Base-by-base conservation (phyloP, 768 basidiomycete species). In the Tulasnella sp. region DNA sequence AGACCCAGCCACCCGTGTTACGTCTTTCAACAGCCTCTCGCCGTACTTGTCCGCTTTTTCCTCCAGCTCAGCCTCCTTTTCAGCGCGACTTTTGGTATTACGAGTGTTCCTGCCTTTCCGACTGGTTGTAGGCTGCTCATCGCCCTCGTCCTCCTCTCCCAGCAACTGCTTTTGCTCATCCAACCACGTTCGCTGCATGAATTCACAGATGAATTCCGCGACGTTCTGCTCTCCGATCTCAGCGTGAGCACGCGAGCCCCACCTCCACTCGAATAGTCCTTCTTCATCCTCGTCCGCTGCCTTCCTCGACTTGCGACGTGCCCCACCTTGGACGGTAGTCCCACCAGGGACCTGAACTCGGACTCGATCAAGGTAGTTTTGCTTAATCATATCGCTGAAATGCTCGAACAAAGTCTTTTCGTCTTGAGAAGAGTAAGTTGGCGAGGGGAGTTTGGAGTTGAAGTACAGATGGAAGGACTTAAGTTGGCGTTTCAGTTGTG, bases 201-300 rank as follows among this genome's bases (percentile, higher is more conserved):
- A n/a, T n/a, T n/a, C n/a, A n/a, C 76, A 95, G 90, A 96, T 83
- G 76, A 95, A 96, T 70, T 80, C 81, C 1, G 88, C 91, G 9
- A 95, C 81, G 14, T 83, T 88, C 72, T 83, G 80, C 79, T 98
- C 95, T 1, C 92, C 90, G 4, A 97, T 86, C 79, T 98, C 95
- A 40, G 86, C 86, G 42, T 89, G 85, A 1, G 94, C 88, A 34
- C n/a, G 92, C 84, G 36, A 84, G 2, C 94, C 95, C 95, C 95
- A 98, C 19, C 87, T 85, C 93, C 91, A 94, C 77, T 94, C 91
- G 73, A 83, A 86, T 17, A 81, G 80, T 7, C 80, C 79, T 29
- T 80, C 79, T 42, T 80, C 82, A 19, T 75, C 77, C 12, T 72
- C 80, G 42, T 82, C 77, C 9, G 82, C 78, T 2, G 64, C 84